Conservation (phyloP, 2,329 filamentous ascomycete species). For the Lecanosticta acicola region DNA sequence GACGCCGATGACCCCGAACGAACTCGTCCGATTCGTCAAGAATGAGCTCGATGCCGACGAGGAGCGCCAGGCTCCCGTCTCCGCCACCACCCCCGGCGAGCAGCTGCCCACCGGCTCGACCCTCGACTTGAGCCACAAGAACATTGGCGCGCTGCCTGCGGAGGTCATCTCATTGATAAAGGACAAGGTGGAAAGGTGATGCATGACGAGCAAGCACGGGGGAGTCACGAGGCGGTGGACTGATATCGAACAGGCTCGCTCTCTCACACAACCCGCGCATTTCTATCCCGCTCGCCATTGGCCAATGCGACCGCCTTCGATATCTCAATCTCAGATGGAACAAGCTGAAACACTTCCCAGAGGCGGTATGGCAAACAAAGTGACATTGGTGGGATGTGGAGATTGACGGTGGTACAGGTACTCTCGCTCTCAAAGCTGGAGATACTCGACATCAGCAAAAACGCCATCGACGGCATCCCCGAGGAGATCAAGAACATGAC, state of each 20-base stretch:
- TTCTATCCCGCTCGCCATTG: slow-evolving; percentile 63
- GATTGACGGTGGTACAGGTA: slow-evolving; percentile 51
- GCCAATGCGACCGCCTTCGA: slow-evolving; percentile 69
- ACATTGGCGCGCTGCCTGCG: slow-evolving; percentile 64
- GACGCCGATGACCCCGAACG: slow-evolving; percentile 24
- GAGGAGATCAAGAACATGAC: slow-evolving; percentile 73
- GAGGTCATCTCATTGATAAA: slow-evolving; percentile 72
- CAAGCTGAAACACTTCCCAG: slow-evolving; percentile 61
- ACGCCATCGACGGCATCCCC: slow-evolving; percentile 72
- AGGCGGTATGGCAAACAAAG: slow-evolving; percentile 49
- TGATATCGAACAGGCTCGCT: slow-evolving; percentile 54
- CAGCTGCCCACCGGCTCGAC: slow-evolving; percentile 58
- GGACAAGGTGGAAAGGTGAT: slow-evolving; percentile 64
- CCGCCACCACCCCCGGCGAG: slow-evolving; percentile 20
- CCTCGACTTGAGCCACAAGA: slow-evolving; percentile 70
- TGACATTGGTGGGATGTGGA: not conserved
- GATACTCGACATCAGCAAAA: slow-evolving; percentile 86
- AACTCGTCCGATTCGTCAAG: slow-evolving; percentile 28
- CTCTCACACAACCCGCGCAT: slow-evolving; percentile 74
- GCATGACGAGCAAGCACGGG: slow-evolving; percentile 1
- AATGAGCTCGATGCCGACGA: slow-evolving; percentile 31
- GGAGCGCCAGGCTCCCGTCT: slow-evolving; percentile 29
- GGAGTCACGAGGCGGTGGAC: slow-evolving; percentile 7
- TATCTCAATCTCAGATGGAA: slow-evolving; percentile 80
- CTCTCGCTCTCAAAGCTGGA: slow-evolving; percentile 81